Percentiles rank a stretch among this genome's conserved stretches.
These are phyloP conservation scores for barley (Hordeum vulgare) DNA, from an alignment of 176 grass and related monocot genomes.

Conservation along the genomic window MorexV3_pseudomolecules_assembly NC_058518.1:406556245-406556744, in stretches of 20 bases:
- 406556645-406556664: neutral
- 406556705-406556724: constrained; percentile 44
- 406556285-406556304: neutral
- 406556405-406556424: neutral
- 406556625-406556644: neutral
- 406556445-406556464: neutral
- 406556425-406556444: neutral
- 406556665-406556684: constrained; percentile 5
- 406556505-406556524: neutral
- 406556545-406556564: neutral
- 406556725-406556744: constrained; percentile 98
- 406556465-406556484: neutral
- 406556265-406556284: neutral
- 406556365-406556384: neutral
- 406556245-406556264: neutral
- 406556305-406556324: neutral
- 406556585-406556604: neutral
- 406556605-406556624: neutral
- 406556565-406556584: neutral
- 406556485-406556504: neutral
- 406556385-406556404: neutral
- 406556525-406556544: neutral
- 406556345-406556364: neutral
- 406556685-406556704: constrained; percentile 7
- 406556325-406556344: neutral